Evolutionary conservation across 163 green algal species (phyloP).

Genomic region (Prototheca cutis): DNA sequence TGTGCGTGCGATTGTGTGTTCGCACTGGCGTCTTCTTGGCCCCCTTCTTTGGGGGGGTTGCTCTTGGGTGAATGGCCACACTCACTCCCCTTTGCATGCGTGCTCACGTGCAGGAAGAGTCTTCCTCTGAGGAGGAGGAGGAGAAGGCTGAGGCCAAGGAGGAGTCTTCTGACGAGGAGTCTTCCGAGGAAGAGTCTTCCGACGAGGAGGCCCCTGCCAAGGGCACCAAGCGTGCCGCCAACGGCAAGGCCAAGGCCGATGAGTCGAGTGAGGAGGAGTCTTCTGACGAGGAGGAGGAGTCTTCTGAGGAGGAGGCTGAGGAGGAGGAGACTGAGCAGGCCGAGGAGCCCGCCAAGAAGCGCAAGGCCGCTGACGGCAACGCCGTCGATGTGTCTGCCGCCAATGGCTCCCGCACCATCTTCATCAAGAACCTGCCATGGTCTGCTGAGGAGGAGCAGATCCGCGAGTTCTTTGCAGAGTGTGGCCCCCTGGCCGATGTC

Average conservation of each 20-base stretch:
- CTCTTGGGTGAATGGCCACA: no score
- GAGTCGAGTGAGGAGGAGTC: constrained; percentile 12
- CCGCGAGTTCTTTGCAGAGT: constrained; percentile 52
- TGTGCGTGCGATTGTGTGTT: no score
- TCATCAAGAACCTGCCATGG: constrained; percentile 82
- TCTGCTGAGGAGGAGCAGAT: constrained; percentile 43
- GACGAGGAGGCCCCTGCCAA: constrained; percentile 6
- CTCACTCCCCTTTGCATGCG: no score
- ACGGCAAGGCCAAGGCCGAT: constrained; percentile 17
- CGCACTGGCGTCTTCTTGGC: no score
- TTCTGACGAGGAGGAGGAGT: constrained; percentile 11
- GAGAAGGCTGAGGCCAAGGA: constrained; percentile 6
- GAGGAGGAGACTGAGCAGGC: constrained; percentile 27
- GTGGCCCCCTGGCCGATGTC: constrained; percentile 53
- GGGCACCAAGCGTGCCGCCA: constrained; percentile 11
- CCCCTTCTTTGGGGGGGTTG: no score
- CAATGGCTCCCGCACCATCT: constrained; percentile 57
- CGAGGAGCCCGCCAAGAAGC: constrained; percentile 32
- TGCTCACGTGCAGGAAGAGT: constrained; percentile 14
- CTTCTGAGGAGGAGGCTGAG: constrained; percentile 9
- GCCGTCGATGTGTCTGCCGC: constrained; percentile 19
- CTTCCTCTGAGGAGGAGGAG: constrained; percentile 9
- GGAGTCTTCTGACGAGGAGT: constrained; percentile 21
- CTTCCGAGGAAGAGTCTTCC: constrained; percentile 8
- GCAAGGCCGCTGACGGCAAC: constrained; percentile 26